Evolutionary conservation across 805 yeast species (phyloP).

Genomic region (Metschnikowia hibisci): DNA sequence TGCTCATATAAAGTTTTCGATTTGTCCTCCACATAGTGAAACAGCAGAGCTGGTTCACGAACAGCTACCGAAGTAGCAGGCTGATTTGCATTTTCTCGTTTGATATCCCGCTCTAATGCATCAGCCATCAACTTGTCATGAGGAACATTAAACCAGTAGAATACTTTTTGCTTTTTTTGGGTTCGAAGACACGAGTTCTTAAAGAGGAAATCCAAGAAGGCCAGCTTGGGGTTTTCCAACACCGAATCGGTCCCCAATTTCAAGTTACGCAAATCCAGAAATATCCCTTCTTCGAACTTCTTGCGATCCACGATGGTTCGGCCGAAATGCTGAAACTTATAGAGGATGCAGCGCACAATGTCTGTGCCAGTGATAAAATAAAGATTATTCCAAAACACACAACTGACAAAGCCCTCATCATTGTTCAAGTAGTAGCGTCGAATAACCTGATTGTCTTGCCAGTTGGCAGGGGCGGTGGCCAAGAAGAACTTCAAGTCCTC

Average conservation of each 20-base stretch:
- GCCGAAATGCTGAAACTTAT: slow-evolving; percentile 86
- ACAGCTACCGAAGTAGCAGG: slow-evolving; percentile 68
- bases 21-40: slow-evolving; percentile 52
- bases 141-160: slow-evolving; percentile 94
- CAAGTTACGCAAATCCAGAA: slow-evolving; percentile 81
- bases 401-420: slow-evolving; percentile 88
- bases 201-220: slow-evolving; percentile 77
- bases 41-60: slow-evolving; percentile 76
- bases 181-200: slow-evolving; percentile 86
- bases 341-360: slow-evolving; percentile 86
- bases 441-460: slow-evolving; percentile 86
- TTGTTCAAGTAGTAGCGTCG: slow-evolving; percentile 80
- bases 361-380: slow-evolving; percentile 95
- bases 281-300: slow-evolving; percentile 95
- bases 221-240: slow-evolving; percentile 81
- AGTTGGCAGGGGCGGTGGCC: slow-evolving; percentile 91
- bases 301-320: slow-evolving; percentile 79
- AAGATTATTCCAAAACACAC: slow-evolving; percentile 87
- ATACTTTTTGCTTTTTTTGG: slow-evolving; percentile 94
- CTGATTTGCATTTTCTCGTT: slow-evolving; percentile 62
- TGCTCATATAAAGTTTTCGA: slow-evolving; percentile 51
- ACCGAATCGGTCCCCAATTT: slow-evolving; percentile 86
- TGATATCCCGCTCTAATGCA: slow-evolving; percentile 88
- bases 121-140: slow-evolving; percentile 90
- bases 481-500: slow-evolving; percentile 82